These are phyloP conservation scores for Erythrophleum fordii DNA, from an alignment of 306 rosid genomes.

Conservation along the genomic window DNA sequence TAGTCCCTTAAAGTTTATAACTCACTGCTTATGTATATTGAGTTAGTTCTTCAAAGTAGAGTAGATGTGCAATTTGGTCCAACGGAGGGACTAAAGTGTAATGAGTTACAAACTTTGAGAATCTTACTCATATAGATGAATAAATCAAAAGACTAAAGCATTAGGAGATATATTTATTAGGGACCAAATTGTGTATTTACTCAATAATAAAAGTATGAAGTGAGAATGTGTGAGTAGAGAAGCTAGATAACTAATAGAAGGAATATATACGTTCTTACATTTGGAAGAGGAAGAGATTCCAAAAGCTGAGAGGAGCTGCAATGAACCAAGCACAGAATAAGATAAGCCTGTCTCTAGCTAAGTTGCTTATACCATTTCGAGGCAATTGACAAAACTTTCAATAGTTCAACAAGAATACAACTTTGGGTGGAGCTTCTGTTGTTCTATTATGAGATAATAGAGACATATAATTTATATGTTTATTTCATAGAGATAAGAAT, in stretches of 20 bases:
- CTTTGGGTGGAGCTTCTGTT: not conserved
- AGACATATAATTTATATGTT: not conserved
- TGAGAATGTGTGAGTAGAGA: slow-evolving; percentile 23
- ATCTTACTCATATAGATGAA: not conserved
- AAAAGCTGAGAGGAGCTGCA: slow-evolving; percentile 92
- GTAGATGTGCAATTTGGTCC: no score
- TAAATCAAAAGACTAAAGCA: not conserved
- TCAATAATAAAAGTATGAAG: not conserved
- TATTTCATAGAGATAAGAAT: not conserved
- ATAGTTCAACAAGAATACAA: not conserved
- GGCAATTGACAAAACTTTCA: not conserved
- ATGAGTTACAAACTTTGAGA: not conserved
- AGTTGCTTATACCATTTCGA: slow-evolving; percentile 2
- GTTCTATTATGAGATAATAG: not conserved
- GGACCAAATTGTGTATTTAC: not conserved
- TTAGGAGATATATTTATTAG: not conserved
- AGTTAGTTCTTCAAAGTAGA: no score
- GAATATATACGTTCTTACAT: slow-evolving; percentile 57
- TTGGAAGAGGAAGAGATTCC: slow-evolving; percentile 92
- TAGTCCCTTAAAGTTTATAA: not conserved
- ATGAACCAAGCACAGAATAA: slow-evolving; percentile 48
- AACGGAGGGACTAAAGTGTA: not conserved
- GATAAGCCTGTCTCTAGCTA: slow-evolving; percentile 27
- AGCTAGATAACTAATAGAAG: slow-evolving; percentile 32
- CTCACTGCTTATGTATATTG: not conserved